phyloP scores from a whole-genome alignment of 148 eudicot species.

The Bassia scoparia region DNA sequence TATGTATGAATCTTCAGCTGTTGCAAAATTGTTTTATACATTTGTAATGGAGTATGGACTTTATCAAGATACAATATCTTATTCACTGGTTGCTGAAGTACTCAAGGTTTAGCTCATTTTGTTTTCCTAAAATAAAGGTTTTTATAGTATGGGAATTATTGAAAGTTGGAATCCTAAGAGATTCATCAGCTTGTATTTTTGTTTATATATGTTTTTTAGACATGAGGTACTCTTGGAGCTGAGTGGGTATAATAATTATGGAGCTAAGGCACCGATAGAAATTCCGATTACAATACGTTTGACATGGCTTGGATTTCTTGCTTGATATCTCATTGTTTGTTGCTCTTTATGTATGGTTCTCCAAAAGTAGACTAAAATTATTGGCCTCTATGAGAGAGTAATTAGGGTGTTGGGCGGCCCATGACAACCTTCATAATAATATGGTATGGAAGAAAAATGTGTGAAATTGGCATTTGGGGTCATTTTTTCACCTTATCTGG shows the following conservation, averaged over 20 bases:
- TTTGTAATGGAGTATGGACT: constrained; percentile 1
- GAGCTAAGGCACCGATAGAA: not conserved
- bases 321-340: not conserved
- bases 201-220: no score
- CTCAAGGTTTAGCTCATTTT: no score
- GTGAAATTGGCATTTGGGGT: no score
- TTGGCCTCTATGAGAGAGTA: not conserved
- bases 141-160: not conserved
- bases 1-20: not conserved
- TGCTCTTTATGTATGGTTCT: not conserved
- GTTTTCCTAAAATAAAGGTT: not conserved
- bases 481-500: no score
- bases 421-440: no score
- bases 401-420: no score
- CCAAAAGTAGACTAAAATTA: not conserved
- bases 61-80: not conserved
- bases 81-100: not conserved
- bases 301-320: not conserved
- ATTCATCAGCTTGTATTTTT: not conserved
- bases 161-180: not conserved
- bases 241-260: not conserved
- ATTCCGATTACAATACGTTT: not conserved
- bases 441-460: no score
- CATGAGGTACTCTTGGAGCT: not conserved
- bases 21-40: not conserved